Evolutionary conservation across 805 yeast genomes (phyloP), one percentile per base, ranked within the genome.

Genomic region (Priceomyces haplophilus): DNA sequence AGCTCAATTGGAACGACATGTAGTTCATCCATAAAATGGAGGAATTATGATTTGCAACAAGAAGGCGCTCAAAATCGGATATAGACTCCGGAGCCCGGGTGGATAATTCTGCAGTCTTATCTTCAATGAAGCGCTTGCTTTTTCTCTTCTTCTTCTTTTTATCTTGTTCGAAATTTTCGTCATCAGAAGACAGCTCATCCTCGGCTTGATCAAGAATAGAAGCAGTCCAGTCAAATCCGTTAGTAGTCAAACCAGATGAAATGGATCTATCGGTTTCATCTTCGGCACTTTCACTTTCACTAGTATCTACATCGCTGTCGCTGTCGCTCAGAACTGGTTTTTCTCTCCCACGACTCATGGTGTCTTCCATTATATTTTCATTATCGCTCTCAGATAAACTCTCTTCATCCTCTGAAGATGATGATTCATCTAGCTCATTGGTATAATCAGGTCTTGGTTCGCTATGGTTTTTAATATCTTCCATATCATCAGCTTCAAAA

Each of bases 11-110:
- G 84, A 91, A 93, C 3, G 98, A 90, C 97, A 93, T 93, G 67
- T 86, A 93, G 67, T 90, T 88, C 87, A 93, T 91, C 99, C 99
- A 93, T 44, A 88, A 66, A 27, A 90, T 78, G 1, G 99, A 91
- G 2, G 96, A 88, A 69, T 88, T 85, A 37, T 99, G 97, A 59
- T 85, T 85, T 61, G 97, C 95, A 46, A 93, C 78, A 42, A 93
- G 75, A 51, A 93, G 69, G 57, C 99, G 81, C 67, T 93, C 99
- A 56, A 89, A 93, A 63, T 93, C 99, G 37, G 82, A 69, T 34
- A 81, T 85, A 44, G 97, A 88, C 65, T 91, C 95, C 30, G 99
- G 99, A 12, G 90, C 86, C 54, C 89, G 78, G 11, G 91, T 78
- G 54, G 80, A 80, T 46, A 93, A 75, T 39, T 86, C 93, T 41